Percentiles rank a stretch among this genome's conserved stretches.
These are phyloP conservation scores for Teunomyces panamensis DNA, from an alignment of 805 yeast species.

Conservation along the genomic window DNA sequence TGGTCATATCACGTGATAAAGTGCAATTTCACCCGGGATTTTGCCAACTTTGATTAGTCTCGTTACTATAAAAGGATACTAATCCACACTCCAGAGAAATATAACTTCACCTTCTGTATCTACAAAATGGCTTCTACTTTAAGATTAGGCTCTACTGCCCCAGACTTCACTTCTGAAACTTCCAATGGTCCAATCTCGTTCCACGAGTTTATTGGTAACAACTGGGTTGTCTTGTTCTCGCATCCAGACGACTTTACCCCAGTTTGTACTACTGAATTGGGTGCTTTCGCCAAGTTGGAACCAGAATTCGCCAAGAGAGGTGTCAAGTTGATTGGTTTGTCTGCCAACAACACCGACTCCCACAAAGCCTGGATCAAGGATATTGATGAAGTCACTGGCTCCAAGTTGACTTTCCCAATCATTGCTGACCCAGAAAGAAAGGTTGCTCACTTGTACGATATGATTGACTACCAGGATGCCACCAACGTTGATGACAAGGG, in stretches of 20 bases:
- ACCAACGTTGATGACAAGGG: slow-evolving; percentile 66
- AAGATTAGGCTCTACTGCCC: slow-evolving; percentile 82
- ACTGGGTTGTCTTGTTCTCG: slow-evolving; percentile 86
- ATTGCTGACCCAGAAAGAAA: slow-evolving; percentile 84
- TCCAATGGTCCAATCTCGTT: slow-evolving; percentile 81
- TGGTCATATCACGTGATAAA: background rate
- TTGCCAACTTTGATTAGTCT: background rate
- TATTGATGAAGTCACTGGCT: slow-evolving; percentile 80
- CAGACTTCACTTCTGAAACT: slow-evolving; percentile 81
- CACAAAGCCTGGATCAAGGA: slow-evolving; percentile 89
- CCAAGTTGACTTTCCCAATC: slow-evolving; percentile 81
- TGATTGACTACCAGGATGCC: slow-evolving; percentile 85
- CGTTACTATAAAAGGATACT: background rate
- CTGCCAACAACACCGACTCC: slow-evolving; percentile 77
- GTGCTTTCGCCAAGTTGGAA: slow-evolving; percentile 87
- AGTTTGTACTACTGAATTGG: slow-evolving; percentile 93
- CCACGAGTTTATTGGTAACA: slow-evolving; percentile 82
- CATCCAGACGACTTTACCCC: slow-evolving; percentile 98
- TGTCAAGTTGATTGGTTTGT: slow-evolving; percentile 84
- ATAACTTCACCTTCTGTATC: background rate
- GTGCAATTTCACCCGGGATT: slow-evolving; percentile 2
- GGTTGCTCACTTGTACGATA: slow-evolving; percentile 79
- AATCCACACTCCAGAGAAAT: background rate
- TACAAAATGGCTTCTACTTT: slow-evolving; percentile 18
- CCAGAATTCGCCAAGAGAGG: slow-evolving; percentile 84